Conservation (phyloP, 306 rosid species). For the Prunus mongolica region DNA sequence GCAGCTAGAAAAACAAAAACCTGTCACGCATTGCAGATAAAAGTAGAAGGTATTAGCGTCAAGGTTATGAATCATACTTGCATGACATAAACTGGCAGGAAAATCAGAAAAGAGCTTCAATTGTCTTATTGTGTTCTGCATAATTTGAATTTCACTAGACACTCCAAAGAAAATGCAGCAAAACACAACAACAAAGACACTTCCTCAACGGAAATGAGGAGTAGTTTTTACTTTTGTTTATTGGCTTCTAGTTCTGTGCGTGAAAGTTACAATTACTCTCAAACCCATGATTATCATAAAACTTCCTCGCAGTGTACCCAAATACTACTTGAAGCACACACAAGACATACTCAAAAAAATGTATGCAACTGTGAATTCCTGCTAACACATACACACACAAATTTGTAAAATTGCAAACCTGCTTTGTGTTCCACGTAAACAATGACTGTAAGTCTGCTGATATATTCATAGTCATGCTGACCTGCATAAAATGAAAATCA, state of each 20-base stretch:
- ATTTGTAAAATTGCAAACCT: slow-evolving; percentile 50
- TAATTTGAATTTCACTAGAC: neutral
- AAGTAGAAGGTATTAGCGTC: slow-evolving; percentile 11
- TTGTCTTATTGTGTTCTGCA: neutral
- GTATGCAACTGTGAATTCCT: neutral
- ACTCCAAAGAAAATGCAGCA: neutral
- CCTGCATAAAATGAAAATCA: slow-evolving; percentile 46
- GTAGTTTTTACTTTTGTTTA: neutral
- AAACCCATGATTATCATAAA: neutral
- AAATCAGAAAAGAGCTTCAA: neutral
- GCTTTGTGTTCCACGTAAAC: slow-evolving; percentile 98
- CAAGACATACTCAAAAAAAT: neutral
- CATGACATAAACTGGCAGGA: neutral
- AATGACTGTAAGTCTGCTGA: slow-evolving; percentile 90
- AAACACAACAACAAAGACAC: neutral
- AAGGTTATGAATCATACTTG: neutral
- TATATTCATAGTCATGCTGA: slow-evolving; percentile 79
- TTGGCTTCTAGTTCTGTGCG: neutral
- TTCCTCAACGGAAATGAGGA: neutral
- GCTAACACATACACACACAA: neutral
- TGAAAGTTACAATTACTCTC: neutral
- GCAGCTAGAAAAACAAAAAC: slow-evolving; percentile 85
- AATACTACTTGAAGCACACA: neutral
- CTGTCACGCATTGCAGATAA: slow-evolving; percentile 32
- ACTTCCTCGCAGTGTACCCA: neutral